phyloP scores from a whole-genome alignment of 2,329 filamentous ascomycete species.

The Aspergillus melleus region DNA sequence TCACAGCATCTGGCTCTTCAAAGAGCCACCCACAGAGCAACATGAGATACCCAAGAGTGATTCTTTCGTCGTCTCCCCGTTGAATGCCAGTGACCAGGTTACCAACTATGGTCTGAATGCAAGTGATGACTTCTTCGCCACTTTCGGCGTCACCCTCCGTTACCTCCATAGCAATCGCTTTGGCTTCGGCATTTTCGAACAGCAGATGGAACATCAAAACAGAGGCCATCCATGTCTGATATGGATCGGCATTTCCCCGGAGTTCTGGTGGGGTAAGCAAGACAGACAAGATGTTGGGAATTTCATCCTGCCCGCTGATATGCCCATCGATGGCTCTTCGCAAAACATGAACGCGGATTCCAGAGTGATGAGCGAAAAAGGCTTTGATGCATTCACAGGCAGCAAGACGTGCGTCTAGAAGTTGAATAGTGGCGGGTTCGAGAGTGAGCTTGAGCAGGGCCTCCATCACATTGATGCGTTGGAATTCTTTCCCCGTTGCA shows the following conservation, averaged over 20 bases:
- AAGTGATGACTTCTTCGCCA: conserved; percentile 93
- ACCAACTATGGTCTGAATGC: conserved; percentile 82
- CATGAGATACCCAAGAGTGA: conserved; percentile 85
- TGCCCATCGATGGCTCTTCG: conserved; percentile 87
- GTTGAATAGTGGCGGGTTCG: conserved; percentile 62
- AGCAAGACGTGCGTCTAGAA: conserved; percentile 79
- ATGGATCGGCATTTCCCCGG: conserved; percentile 71
- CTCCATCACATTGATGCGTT: conserved; percentile 85
- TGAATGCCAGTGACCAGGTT: conserved; percentile 82
- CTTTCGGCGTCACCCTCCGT: conserved; percentile 84
- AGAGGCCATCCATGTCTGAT: conserved; percentile 85
- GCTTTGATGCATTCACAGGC: conserved; percentile 90
- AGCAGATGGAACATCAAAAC: conserved; percentile 84
- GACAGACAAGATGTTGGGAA: conserved; percentile 84
- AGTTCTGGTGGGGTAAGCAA: conserved; percentile 67
- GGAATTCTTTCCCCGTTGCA: conserved; percentile 28
- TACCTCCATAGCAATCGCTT: conserved; percentile 75
- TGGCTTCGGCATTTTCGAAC: conserved; percentile 76
- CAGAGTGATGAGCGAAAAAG: conserved; percentile 79
- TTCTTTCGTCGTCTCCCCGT: conserved; percentile 72
- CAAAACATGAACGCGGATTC: conserved; percentile 83
- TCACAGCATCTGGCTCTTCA: conserved; percentile 85
- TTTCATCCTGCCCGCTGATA: conserved; percentile 71
- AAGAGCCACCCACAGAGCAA: conserved; percentile 86
- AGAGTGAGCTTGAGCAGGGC: conserved; percentile 82